These are phyloP conservation scores for Fusarium sp. DNA, from an alignment of 2,329 filamentous ascomycete species.

Conservation along the genomic window DNA sequence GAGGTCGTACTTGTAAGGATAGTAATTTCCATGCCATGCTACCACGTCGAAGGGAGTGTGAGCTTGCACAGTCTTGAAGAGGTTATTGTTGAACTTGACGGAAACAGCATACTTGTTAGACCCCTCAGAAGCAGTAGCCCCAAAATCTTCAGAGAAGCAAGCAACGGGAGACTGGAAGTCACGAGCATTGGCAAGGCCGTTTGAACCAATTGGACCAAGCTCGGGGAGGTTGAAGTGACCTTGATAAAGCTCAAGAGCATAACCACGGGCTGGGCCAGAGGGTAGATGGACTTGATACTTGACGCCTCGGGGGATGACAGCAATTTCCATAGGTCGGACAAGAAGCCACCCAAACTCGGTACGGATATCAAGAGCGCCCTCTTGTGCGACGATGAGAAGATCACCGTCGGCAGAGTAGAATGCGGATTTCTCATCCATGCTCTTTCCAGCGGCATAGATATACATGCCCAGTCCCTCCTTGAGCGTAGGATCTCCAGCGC, in stretches of 20 bases:
- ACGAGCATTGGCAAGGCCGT: constrained; percentile 76
- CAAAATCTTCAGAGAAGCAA: constrained; percentile 70
- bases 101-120: constrained; percentile 58
- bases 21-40: constrained; percentile 83
- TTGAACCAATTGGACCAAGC: constrained; percentile 77
- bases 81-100: constrained; percentile 72
- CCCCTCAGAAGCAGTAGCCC: constrained; percentile 51
- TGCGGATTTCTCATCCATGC: constrained; percentile 77
- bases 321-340: constrained; percentile 81
- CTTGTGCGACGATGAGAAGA: constrained; percentile 78
- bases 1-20: constrained; percentile 84
- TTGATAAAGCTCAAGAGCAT: constrained; percentile 79
- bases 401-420: constrained; percentile 89
- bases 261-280: constrained; percentile 71
- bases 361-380: constrained; percentile 77
- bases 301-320: constrained; percentile 77
- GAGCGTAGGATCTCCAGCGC: constrained; percentile 80
- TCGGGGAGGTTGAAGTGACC: constrained; percentile 77
- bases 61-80: constrained; percentile 71
- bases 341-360: constrained; percentile 80
- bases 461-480: constrained; percentile 84
- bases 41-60: constrained; percentile 84
- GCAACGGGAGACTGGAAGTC: constrained; percentile 81
- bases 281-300: constrained; percentile 76
- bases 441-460: constrained; percentile 80